A percentile compares a stretch with the other conserved stretches of the same genome.
phyloP scores from a whole-genome alignment of 2,329 filamentous ascomycete genomes.

The Scopulariopsis brevicaulis region DNA sequence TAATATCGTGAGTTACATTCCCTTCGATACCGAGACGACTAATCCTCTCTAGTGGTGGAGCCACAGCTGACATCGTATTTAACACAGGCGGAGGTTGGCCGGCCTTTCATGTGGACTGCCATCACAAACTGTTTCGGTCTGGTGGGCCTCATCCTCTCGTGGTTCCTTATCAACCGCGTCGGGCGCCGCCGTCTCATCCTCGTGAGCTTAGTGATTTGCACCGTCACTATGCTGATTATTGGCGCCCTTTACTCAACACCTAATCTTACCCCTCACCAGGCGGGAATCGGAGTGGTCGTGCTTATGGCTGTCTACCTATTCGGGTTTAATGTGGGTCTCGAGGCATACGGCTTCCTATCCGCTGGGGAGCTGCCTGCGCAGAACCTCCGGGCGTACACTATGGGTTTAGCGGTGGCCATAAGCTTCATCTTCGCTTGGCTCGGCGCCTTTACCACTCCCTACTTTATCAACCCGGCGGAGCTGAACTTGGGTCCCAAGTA shows the following conservation, averaged over 20 bases:
- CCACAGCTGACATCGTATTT: not conserved
- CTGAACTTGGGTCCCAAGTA: constrained; percentile 23
- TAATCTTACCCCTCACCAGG: not conserved
- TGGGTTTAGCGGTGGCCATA: not conserved
- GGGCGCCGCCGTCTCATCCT: constrained; percentile 23
- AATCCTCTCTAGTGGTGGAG: too few species aligned
- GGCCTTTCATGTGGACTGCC: constrained; percentile 1
- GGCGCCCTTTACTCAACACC: not conserved
- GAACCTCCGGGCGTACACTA: constrained; percentile 2
- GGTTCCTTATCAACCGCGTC: constrained; percentile 22
- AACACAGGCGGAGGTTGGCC: not conserved
- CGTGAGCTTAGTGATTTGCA: not conserved
- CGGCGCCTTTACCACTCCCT: constrained; percentile 12
- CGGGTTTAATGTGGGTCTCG: constrained; percentile 1
- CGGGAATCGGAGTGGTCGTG: not conserved
- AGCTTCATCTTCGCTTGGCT: constrained; percentile 2
- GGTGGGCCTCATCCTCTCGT: constrained; percentile 26
- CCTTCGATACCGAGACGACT: too few species aligned
- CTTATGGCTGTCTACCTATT: not conserved
- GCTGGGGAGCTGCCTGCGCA: constrained; percentile 1
- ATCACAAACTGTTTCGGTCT: constrained; percentile 8
- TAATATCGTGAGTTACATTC: not conserved
- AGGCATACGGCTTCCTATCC: not conserved
- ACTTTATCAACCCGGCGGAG: constrained; percentile 24
- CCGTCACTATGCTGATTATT: not conserved